Conservation (phyloP, 768 basidiomycete species). For the Flagelloscypha sp. region DNA sequence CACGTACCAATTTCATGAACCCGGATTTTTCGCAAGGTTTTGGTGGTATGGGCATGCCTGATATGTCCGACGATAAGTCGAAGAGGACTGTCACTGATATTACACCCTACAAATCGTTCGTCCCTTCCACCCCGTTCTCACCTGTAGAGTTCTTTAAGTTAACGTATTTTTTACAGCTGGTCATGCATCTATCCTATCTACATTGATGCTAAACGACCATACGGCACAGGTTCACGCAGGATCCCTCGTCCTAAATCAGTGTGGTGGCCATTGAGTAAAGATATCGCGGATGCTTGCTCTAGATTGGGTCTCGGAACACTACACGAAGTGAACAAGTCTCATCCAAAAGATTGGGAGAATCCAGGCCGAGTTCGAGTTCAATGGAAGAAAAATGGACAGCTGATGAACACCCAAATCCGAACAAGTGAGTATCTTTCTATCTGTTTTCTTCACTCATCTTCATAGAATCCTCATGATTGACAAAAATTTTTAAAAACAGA, state of each 20-base stretch:
- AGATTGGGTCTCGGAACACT: conserved; percentile 71
- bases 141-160: conserved; percentile 3
- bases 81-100: conserved; percentile 54
- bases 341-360: conserved; percentile 98
- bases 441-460: neutral
- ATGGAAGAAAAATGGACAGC: conserved; percentile 73
- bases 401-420: conserved; percentile 61
- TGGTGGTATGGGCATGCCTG: too few species aligned
- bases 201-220: conserved; percentile 89
- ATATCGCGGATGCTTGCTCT: conserved; percentile 79
- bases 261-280: conserved; percentile 94
- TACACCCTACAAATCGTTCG: conserved; percentile 78
- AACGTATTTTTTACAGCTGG: conserved; percentile 53
- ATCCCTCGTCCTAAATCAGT: conserved; percentile 70
- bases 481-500: conserved; percentile 33
- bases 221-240: conserved; percentile 75
- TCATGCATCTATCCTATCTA: conserved; percentile 95
- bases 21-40: too few species aligned
- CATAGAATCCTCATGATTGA: neutral
- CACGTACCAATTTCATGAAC: conserved; percentile 14
- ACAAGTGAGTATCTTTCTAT: conserved; percentile 48
- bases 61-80: conserved; percentile 16
- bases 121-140: conserved; percentile 12
- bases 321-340: conserved; percentile 84
- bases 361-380: conserved; percentile 91